A percentile compares a stretch with the other conserved stretches of the same genome.
Conservation (phyloP, 345 rosid genomes). For the Raphanus sativus region DNA sequence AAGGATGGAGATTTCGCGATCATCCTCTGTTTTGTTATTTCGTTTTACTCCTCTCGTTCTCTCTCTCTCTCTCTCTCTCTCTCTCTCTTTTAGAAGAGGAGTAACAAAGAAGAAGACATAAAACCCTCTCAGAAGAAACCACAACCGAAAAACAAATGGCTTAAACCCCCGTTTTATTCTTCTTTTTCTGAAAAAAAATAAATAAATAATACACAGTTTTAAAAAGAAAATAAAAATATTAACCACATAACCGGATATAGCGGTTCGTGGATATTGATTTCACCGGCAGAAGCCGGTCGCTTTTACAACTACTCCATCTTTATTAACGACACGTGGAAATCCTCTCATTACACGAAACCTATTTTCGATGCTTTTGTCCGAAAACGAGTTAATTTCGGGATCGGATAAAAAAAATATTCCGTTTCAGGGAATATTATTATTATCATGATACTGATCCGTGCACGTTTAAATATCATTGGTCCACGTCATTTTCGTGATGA, state of each 20-base stretch:
- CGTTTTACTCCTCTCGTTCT: background rate
- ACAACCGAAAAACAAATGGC: slow-evolving; percentile 33
- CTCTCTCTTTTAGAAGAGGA: slow-evolving; percentile 19
- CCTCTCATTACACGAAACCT: slow-evolving; percentile 30
- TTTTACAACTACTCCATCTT: background rate
- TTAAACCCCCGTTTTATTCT: slow-evolving; percentile 54
- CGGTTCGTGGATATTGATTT: background rate
- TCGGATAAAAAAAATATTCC: slow-evolving; percentile 25
- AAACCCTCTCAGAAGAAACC: slow-evolving; percentile 48
- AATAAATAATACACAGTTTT: background rate
- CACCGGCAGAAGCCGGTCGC: slow-evolving; percentile 23
- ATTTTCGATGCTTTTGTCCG: slow-evolving; percentile 7
- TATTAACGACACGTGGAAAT: slow-evolving; percentile 51
- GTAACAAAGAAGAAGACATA: slow-evolving; percentile 26
- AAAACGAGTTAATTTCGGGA: slow-evolving; percentile 14
- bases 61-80: slow-evolving; percentile 9
- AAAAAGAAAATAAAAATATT: background rate
- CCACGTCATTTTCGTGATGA: slow-evolving; percentile 16
- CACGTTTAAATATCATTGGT: slow-evolving; percentile 28
- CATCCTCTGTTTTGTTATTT: background rate
- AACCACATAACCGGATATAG: background rate
- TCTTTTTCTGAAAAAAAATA: background rate
- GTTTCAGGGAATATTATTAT: slow-evolving; percentile 22
- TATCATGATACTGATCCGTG: slow-evolving; percentile 1
- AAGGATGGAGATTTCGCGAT: slow-evolving; percentile 2